Percentiles rank a stretch among this genome's conserved stretches.
These are phyloP conservation scores for Umbelopsis sp. DNA, from an alignment of 192 early-diverging fungal genomes.

Conservation along the genomic window DNA sequence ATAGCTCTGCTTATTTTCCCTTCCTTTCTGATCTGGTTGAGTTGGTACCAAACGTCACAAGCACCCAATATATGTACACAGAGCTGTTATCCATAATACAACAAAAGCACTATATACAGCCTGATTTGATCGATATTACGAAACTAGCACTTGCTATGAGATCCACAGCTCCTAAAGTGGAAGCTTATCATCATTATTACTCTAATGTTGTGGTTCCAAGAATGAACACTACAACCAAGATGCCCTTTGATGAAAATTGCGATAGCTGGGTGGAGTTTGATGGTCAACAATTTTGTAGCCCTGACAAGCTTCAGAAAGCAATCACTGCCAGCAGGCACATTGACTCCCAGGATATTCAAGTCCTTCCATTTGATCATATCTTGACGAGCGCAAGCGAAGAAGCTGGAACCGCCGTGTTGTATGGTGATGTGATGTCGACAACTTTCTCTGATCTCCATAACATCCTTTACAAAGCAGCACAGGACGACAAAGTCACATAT, in stretches of 20 bases:
- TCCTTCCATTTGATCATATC: slow-evolving; percentile 67
- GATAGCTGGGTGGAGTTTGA: slow-evolving; percentile 71
- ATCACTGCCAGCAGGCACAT: slow-evolving; percentile 15
- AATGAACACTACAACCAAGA: slow-evolving; percentile 36
- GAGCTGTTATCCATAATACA: slow-evolving; percentile 52
- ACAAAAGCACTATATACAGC: slow-evolving; percentile 38
- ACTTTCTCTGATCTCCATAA: slow-evolving; percentile 63
- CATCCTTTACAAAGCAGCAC: slow-evolving; percentile 50
- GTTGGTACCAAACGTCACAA: slow-evolving; percentile 27
- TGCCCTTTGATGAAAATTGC: slow-evolving; percentile 51
- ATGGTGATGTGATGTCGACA: slow-evolving; percentile 68
- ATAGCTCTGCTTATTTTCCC: slow-evolving; percentile 62
- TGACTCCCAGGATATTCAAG: slow-evolving; percentile 17
- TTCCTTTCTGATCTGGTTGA: slow-evolving; percentile 59
- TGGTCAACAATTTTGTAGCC: slow-evolving; percentile 66
- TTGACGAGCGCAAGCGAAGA: slow-evolving; percentile 22
- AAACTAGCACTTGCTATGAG: slow-evolving; percentile 72
- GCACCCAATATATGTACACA: slow-evolving; percentile 52
- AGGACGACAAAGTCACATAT: slow-evolving; percentile 55
- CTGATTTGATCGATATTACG: slow-evolving; percentile 59
- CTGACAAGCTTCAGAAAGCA: slow-evolving; percentile 43
- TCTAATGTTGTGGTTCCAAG: slow-evolving; percentile 63
- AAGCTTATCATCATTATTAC: slow-evolving; percentile 85
- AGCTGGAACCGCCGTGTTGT: slow-evolving; percentile 60
- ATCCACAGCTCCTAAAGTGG: slow-evolving; percentile 73